These are phyloP conservation scores for Fusarium sp. DNA, from an alignment of 2,329 filamentous ascomycete species.

Conservation along the genomic window DNA sequence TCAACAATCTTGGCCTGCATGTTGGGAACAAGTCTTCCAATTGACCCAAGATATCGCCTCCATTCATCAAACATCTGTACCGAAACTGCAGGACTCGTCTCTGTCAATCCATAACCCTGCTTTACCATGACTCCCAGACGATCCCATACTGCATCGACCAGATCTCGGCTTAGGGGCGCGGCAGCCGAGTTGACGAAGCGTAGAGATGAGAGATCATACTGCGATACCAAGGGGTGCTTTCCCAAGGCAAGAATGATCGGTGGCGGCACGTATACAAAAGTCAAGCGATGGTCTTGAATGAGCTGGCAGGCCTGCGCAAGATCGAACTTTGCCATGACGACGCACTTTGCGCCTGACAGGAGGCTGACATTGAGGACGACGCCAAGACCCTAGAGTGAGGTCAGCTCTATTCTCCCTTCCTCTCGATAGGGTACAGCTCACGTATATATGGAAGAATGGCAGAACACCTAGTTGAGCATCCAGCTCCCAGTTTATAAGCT, in stretches of 20 bases:
- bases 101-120: conserved; percentile 91
- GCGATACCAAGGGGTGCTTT: conserved; percentile 81
- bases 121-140: conserved; percentile 85
- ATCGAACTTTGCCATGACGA: conserved; percentile 82
- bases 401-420: neutral
- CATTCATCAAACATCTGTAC: conserved; percentile 81
- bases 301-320: conserved; percentile 81
- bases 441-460: conserved; percentile 94
- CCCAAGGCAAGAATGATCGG: conserved; percentile 84
- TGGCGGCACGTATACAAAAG: conserved; percentile 85
- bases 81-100: conserved; percentile 85
- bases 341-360: conserved; percentile 75
- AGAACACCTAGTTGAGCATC: conserved; percentile 84
- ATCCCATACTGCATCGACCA: conserved; percentile 80
- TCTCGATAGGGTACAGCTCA: conserved; percentile 50
- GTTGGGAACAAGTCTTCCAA: conserved; percentile 82
- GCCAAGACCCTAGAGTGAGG: conserved; percentile 45
- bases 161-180: conserved; percentile 83
- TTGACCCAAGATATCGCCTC: conserved; percentile 80
- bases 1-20: conserved; percentile 86
- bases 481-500: conserved; percentile 68
- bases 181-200: conserved; percentile 90
- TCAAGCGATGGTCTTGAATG: conserved; percentile 80
- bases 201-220: conserved; percentile 83
- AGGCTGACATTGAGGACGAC: conserved; percentile 47